These are phyloP conservation scores for Plasmopara viticola DNA, from an alignment of 352 stramenopile species.

Conservation along the genomic window DNA sequence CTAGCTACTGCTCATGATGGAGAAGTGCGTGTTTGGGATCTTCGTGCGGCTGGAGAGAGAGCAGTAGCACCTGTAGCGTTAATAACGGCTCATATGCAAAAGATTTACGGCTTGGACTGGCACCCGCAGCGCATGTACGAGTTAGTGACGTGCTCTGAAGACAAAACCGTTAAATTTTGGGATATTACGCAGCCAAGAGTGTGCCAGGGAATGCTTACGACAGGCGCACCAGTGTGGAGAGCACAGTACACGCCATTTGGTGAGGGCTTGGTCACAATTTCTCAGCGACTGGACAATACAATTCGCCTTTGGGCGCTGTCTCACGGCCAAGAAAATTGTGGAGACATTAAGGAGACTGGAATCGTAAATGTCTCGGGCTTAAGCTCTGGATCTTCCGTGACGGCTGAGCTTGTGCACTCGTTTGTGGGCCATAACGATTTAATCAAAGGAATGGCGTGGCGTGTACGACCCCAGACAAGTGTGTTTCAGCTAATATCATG, in stretches of 20 bases:
- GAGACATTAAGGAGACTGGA: conserved; percentile 8
- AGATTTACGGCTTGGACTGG: conserved; percentile 80
- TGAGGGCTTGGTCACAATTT: conserved; percentile 75
- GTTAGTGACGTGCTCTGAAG: conserved; percentile 79
- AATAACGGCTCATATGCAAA: conserved; percentile 80
- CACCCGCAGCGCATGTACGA: conserved; percentile 69
- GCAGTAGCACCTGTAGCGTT: conserved; percentile 40
- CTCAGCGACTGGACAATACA: conserved; percentile 50
- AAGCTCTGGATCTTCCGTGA: conserved; percentile 18
- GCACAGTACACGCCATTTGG: conserved; percentile 77
- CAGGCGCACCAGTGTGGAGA: conserved; percentile 53
- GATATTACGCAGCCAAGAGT: conserved; percentile 55
- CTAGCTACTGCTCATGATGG: conserved; percentile 77
- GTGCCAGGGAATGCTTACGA: conserved; percentile 59
- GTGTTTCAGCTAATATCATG: conserved; percentile 73
- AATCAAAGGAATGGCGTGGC: conserved; percentile 64
- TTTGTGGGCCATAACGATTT: conserved; percentile 58
- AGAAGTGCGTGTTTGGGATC: conserved; percentile 76
- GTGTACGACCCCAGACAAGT: conserved; percentile 29
- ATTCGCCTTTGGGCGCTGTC: conserved; percentile 64
- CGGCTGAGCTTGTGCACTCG: conserved; percentile 46
- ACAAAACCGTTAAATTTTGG: conserved; percentile 84
- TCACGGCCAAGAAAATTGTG: conserved; percentile 21
- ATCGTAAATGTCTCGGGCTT: conserved; percentile 10
- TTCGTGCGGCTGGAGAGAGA: conserved; percentile 38